Evolutionary conservation across 1,139 yeast genomes (phyloP), one percentile per base, ranked within the genome.

Genomic region (Waltiozyma sp.): DNA sequence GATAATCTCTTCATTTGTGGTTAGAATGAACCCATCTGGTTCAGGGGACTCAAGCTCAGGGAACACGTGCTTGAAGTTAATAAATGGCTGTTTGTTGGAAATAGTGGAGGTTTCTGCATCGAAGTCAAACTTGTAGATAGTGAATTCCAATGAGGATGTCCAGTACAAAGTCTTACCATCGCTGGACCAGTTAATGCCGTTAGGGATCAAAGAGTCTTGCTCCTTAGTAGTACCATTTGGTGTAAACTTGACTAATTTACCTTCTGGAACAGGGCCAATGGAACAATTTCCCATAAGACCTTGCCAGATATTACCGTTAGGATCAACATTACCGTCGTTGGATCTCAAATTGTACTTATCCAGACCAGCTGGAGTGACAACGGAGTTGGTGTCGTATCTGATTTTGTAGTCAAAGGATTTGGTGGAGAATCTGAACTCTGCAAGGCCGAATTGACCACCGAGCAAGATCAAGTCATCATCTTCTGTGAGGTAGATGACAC

Each of bases 21-120:
- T 77, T 49, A 83, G 64, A 19, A 80, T 69, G 52, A 84, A 69
- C 33, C 97, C 97, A 60, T 89, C 97, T 0, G 96, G 95, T 55
- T 77, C 91, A 2, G 81, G 69, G 46, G 63, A 49, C 41, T 56
- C 55, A 45, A 58, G 49, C 1, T 56, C 61, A 9, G 62, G 59
- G 43, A 62, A 62, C 2, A 63, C 49, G 15, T 65, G 63, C 37
- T 61, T 62, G 31, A 72, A 54, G 38, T 72, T 63, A 39, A 79
- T 63, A 50, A 70, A 72, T 19, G 61, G 57, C 37, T 60, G 54
- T 43, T 72, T 70, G 55, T 77, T 71, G 33, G 69, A 49, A 39
- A 79, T 58, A 16, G 56, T 57, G 38, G 77, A 77, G 3, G 70
- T 61, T 15, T 57, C 63, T 35, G 58, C 49, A 55, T 81, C 76